A percentile compares a stretch with the other conserved stretches of the same genome.
Evolutionary conservation across 352 stramenopile species (phyloP).

Genomic region (Pythium pyrilobum): DNA sequence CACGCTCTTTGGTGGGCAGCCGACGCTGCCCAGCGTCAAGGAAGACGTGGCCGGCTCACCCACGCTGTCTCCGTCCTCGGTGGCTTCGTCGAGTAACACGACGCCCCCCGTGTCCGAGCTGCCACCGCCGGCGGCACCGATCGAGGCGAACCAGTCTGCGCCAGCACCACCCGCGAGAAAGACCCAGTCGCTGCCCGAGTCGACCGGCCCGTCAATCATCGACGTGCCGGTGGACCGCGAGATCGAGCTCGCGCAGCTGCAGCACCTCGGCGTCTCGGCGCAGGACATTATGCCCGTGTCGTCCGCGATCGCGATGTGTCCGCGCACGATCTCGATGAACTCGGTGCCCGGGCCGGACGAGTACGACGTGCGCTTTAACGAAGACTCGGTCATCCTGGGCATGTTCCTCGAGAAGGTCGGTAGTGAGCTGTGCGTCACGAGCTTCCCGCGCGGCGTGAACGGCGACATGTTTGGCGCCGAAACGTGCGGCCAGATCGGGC

Average conservation of each 20-base stretch:
- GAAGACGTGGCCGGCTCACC: constrained; percentile 11
- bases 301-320: constrained; percentile 71
- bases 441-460: constrained; percentile 58
- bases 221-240: constrained; percentile 50
- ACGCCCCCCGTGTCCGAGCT: constrained; percentile 1
- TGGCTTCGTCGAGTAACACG: background rate
- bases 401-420: constrained; percentile 81
- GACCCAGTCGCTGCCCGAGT: constrained; percentile 3
- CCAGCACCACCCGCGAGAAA: background rate
- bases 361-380: constrained; percentile 75
- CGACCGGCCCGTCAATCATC: constrained; percentile 19
- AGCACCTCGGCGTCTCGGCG: constrained; percentile 40
- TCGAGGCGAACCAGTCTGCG: background rate
- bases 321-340: constrained; percentile 74
- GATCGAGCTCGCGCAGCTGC: constrained; percentile 45
- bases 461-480: constrained; percentile 73
- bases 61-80: constrained; percentile 6
- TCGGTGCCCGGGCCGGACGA: constrained; percentile 38
- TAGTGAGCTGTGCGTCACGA: constrained; percentile 69
- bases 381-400: constrained; percentile 62
- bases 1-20: constrained; percentile 9
- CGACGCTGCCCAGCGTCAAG: constrained; percentile 18
- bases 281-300: constrained; percentile 79
- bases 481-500: constrained; percentile 60
- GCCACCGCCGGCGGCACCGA: constrained; percentile 1